Conservation (phyloP, 2,329 filamentous ascomycete species). For the Fusarium tuaranense region DNA sequence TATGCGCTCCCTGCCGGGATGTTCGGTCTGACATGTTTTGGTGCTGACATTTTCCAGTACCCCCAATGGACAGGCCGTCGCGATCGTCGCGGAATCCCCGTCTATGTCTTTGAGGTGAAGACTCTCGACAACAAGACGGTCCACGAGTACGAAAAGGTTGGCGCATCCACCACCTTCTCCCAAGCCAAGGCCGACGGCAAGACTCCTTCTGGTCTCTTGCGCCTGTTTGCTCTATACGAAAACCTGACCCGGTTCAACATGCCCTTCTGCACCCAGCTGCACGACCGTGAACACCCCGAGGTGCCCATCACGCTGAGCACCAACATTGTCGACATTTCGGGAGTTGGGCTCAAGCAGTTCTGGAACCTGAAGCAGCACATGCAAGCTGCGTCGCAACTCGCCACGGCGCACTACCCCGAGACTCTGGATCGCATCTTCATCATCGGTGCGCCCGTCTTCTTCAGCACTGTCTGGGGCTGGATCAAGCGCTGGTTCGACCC, state of each 20-base stretch:
- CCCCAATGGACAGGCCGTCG: conserved; percentile 95
- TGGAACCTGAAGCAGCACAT: conserved; percentile 96
- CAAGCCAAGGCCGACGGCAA: conserved; percentile 75
- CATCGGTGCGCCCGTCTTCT: conserved; percentile 90
- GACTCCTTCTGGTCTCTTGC: conserved; percentile 80
- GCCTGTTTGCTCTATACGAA: conserved; percentile 93
- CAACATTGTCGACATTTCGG: conserved; percentile 93
- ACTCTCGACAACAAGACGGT: conserved; percentile 87
- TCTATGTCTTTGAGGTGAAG: conserved; percentile 91
- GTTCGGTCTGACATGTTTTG: not conserved
- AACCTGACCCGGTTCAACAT: conserved; percentile 89
- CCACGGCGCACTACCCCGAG: conserved; percentile 95
- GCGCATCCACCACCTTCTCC: conserved; percentile 66
- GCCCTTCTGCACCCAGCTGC: conserved; percentile 83
- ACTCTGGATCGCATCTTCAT: conserved; percentile 78
- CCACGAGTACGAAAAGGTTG: conserved; percentile 77
- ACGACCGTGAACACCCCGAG: conserved; percentile 76
- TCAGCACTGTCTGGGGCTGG: conserved; percentile 94
- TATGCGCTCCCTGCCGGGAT: conserved; percentile 49
- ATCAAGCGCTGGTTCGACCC: conserved; percentile 96
- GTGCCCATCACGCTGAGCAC: conserved; percentile 94
- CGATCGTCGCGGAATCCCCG: conserved; percentile 89
- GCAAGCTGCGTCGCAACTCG: conserved; percentile 89
- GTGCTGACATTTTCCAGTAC: conserved; percentile 66
- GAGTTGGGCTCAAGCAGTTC: conserved; percentile 91